Percentiles rank a stretch among this genome's conserved stretches.
These are phyloP conservation scores for Aspergillus brasiliensis DNA, from an alignment of 2,329 filamentous ascomycete genomes.

Conservation along the genomic window DNA sequence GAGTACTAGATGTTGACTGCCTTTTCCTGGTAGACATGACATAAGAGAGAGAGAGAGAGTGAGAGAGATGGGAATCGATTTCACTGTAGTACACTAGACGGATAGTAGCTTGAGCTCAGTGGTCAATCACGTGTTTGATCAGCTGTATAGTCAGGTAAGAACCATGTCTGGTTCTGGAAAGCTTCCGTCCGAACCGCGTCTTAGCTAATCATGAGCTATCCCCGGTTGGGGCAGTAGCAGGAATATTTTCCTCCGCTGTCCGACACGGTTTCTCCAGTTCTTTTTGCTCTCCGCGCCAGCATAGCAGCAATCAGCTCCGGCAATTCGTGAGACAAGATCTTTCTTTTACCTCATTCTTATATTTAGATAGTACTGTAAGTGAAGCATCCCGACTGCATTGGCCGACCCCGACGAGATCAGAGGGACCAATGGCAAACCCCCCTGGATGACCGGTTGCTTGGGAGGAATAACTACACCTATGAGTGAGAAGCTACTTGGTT, in stretches of 20 bases:
- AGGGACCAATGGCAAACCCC: neutral
- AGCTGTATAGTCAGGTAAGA: neutral
- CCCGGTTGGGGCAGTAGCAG: constrained; percentile 5
- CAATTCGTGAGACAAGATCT: neutral
- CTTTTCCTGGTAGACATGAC: too few species aligned
- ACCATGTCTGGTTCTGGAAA: neutral
- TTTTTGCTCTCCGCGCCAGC: constrained; percentile 12
- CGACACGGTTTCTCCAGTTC: constrained; percentile 5
- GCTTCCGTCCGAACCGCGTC: neutral
- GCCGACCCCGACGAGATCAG: neutral
- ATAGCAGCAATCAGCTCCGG: neutral
- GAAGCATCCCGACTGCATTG: neutral
- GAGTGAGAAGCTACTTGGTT: neutral
- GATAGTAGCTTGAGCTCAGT: neutral
- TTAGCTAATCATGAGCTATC: constrained; percentile 10
- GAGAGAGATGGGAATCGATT: too few species aligned
- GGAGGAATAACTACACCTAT: too few species aligned
- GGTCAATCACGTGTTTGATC: neutral
- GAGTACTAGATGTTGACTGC: too few species aligned
- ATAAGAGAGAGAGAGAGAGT: too few species aligned
- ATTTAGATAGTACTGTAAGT: constrained; percentile 5
- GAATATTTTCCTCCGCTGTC: constrained; percentile 12
- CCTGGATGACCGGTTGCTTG: neutral
- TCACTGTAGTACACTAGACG: too few species aligned
- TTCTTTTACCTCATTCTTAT: neutral